Evolutionary conservation across 2,329 filamentous ascomycete species (phyloP).

Genomic region (Xylaria sp.): DNA sequence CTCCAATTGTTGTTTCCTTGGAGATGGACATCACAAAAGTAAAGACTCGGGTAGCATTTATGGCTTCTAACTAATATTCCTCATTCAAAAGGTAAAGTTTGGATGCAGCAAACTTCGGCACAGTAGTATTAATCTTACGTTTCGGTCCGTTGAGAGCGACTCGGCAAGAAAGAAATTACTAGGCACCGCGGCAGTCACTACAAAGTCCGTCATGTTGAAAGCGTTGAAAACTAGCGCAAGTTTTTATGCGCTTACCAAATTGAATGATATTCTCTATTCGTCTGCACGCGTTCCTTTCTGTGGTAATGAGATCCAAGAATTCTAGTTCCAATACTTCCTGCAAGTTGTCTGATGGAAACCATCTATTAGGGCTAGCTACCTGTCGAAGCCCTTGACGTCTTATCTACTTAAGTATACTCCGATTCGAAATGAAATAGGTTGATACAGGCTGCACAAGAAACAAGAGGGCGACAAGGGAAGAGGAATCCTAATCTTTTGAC

Average conservation of each 20-base stretch:
- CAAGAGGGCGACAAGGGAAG: background rate
- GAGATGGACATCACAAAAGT: too few relatives aligned
- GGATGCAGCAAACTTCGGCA: background rate
- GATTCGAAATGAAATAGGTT: background rate
- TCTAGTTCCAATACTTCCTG: background rate
- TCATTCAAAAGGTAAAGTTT: background rate
- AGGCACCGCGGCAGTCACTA: background rate
- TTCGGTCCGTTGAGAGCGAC: background rate
- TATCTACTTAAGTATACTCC: too few relatives aligned
- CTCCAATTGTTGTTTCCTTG: too few relatives aligned
- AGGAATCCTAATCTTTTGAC: background rate
- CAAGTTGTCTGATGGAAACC: background rate
- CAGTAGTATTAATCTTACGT: background rate
- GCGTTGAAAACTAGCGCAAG: background rate
- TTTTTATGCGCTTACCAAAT: background rate
- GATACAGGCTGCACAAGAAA: background rate
- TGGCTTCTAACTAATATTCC: background rate
- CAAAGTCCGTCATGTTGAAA: background rate
- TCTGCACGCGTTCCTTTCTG: background rate
- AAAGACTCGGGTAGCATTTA: too few relatives aligned
- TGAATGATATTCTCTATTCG: background rate
- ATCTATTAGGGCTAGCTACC: background rate
- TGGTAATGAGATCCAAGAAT: background rate
- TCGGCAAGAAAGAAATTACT: conserved; percentile 5
- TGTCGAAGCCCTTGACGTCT: background rate